Conservation (phyloP, 1,139 yeast genomes). For the Blastobotrys indianensis region DNA sequence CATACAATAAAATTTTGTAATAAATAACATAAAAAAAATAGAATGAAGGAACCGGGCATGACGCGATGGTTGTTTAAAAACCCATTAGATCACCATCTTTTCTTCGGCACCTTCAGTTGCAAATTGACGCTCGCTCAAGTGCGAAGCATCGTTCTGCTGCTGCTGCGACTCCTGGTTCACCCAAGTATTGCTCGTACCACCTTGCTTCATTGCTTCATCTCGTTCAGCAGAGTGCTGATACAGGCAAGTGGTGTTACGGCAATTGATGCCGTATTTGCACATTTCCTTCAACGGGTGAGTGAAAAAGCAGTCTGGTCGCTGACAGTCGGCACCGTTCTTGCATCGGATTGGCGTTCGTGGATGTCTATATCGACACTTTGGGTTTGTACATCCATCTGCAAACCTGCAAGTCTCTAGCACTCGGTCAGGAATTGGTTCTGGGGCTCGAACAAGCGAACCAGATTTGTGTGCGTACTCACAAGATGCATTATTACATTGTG, state of each 20-base stretch:
- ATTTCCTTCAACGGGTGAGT: constrained; percentile 73
- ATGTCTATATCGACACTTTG: constrained; percentile 76
- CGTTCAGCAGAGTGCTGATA: constrained; percentile 79
- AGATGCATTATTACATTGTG: constrained; percentile 50
- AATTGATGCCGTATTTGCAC: constrained; percentile 72
- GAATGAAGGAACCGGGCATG: too few relatives aligned
- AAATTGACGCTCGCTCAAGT: constrained; percentile 55
- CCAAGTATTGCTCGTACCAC: constrained; percentile 35
- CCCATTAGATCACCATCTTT: constrained; percentile 50
- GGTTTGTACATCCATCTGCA: constrained; percentile 68
- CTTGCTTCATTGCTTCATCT: constrained; percentile 23
- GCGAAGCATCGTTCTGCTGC: not conserved
- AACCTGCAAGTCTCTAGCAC: constrained; percentile 74
- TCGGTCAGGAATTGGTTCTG: constrained; percentile 23
- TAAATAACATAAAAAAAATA: constrained; percentile 1
- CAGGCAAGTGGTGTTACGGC: constrained; percentile 64
- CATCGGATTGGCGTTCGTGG: constrained; percentile 68
- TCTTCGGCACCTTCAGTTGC: constrained; percentile 68
- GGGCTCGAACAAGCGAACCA: constrained; percentile 37
- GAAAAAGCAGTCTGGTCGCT: constrained; percentile 73
- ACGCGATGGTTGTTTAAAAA: too few relatives aligned
- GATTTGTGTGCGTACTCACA: constrained; percentile 83
- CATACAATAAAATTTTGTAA: not conserved
- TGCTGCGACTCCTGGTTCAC: constrained; percentile 23
- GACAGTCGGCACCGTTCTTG: constrained; percentile 74